Base-by-base conservation (phyloP, 1,284 basidiomycete species). In the Rhizoctonia solani region DNA sequence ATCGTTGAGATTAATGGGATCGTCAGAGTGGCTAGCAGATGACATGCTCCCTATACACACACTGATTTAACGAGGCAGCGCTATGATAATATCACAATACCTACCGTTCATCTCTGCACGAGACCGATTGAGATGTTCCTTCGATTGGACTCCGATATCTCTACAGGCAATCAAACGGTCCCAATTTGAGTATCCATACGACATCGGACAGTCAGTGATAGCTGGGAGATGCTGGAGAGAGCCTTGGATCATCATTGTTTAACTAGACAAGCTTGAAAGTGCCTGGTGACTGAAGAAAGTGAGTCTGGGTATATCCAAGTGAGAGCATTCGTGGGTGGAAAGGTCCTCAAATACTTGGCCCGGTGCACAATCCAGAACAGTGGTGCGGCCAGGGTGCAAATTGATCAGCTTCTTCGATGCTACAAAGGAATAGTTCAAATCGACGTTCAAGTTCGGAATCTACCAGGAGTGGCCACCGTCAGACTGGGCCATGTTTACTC, bases 381-480 rank as follows among this genome's bases (percentile, higher is more conserved):
- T 46, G 44, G 44, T 42, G 39, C 54, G 44, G 42, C 34, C 32
- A 41, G 32, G 41, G 42, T 32, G 56, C n/a, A n/a, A n/a, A n/a
- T 59, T 59, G 56, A 59, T 59, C 56, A 49, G 23, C 54, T 58
- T 39, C 32, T 44, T 46, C 39, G 54, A 58, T 58, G 56, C 37
- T 42, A 59, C 56, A 47, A 59, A 49, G 56, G 56, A 59, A 34
- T 49, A 49, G 41, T 59, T 59, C 56, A 49, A 59, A 47, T 39
- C 30, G 3, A 29, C 29, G 16, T 14, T 9, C 21, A 13, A 59
- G 21, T 27, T 47, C 44, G 27, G 56, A 46, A 46, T 46, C 44
- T 9, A 16, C 37, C 37, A 39, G 16, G 37, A 39, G 37, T 39
- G 37, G 37, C 37, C 9, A 16, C 44, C 44, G 9, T 19, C 19